Base-by-base conservation (phyloP, 2,329 filamentous ascomycete genomes). In the Hypoxylon sp. region DNA sequence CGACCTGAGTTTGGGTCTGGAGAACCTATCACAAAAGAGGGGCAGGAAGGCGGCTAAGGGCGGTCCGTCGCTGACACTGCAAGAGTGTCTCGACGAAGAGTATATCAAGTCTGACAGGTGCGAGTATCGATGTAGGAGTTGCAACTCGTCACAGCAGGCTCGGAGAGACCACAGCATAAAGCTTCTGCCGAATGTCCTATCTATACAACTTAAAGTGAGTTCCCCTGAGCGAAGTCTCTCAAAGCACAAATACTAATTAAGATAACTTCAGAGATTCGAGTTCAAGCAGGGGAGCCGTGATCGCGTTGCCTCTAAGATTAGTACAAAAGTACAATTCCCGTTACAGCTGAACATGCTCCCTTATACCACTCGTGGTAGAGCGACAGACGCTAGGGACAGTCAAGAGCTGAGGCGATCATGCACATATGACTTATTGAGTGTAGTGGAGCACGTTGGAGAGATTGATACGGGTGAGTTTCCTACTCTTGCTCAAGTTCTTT, bases 401-500 rank as follows among this genome's bases (percentile, higher is more conserved):
- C 81, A 81, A 51, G 87, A 90, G 72, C 77, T 90, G 16, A 84
- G 84, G 58, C 82, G 87, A 72, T 89, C 87, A 4, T 94, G 91
- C 74, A 88, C 91, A 4, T 98, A 97, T 77, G 93, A 97, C 71
- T 86, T 98, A 0, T 86, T 94, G 16, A 94, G 92, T 67, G 94
- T 97, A 2, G 91, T 98, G 21, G 94, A 97, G 39, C 95, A 98
- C 75, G 92, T 96, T 65, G 95, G 95, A 54, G 93, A 95, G 78
- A 91, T 97, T 61, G 94, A 97, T 73, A 94, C 93, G 1, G 95
- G 80, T 81, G 69, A 68, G 74, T 68, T 16, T 37, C 12, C 9
- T 11, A 25, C 50, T 1, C 19, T 12, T 16, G 21, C 8, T 1
- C 12, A 25, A 29, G 19, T 27, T n/a, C 14, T 16, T 6, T 45